Evolutionary conservation across 495 filamentous ascomycete genomes (phyloP).

Genomic region (Wilcoxina mikolae): DNA sequence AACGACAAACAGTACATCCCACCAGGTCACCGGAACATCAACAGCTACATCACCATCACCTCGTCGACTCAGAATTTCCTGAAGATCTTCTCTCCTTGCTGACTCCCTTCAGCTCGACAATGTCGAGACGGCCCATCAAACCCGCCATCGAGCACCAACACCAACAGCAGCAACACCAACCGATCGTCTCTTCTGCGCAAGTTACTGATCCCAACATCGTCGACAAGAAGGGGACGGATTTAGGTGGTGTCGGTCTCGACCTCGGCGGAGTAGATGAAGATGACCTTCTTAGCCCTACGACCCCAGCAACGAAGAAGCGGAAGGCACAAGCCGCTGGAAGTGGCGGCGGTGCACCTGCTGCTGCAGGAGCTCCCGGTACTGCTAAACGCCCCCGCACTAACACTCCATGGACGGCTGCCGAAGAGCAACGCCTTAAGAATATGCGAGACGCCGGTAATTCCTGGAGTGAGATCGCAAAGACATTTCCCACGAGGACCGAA

Average conservation of each 20-base stretch:
- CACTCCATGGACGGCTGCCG: constrained; percentile 90
- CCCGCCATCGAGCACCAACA: constrained; percentile 21
- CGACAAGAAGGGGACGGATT: constrained; percentile 3
- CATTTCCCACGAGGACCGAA: constrained; percentile 83
- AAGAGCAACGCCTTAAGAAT: constrained; percentile 79
- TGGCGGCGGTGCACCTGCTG: neutral
- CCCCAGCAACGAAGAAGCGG: neutral
- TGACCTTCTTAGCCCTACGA: neutral
- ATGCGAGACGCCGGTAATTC: constrained; percentile 88
- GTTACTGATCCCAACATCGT: constrained; percentile 1
- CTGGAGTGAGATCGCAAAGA: constrained; percentile 98
- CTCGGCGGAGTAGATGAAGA: neutral
- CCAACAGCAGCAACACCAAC: constrained; percentile 14
- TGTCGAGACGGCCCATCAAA: constrained; percentile 29
- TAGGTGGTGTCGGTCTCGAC: neutral
- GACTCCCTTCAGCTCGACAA: constrained; percentile 7
- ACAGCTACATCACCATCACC: neutral
- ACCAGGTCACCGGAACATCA: constrained; percentile 3
- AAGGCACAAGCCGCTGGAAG: neutral
- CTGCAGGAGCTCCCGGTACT: constrained; percentile 39
- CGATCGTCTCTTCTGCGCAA: constrained; percentile 11
- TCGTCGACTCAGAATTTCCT: constrained; percentile 1
- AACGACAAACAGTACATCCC: constrained; percentile 3
- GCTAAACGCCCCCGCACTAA: constrained; percentile 85
- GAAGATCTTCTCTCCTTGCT: constrained; percentile 4